phyloP scores from a whole-genome alignment of 1,284 basidiomycete species.

The Limonomyces culmigenus region DNA sequence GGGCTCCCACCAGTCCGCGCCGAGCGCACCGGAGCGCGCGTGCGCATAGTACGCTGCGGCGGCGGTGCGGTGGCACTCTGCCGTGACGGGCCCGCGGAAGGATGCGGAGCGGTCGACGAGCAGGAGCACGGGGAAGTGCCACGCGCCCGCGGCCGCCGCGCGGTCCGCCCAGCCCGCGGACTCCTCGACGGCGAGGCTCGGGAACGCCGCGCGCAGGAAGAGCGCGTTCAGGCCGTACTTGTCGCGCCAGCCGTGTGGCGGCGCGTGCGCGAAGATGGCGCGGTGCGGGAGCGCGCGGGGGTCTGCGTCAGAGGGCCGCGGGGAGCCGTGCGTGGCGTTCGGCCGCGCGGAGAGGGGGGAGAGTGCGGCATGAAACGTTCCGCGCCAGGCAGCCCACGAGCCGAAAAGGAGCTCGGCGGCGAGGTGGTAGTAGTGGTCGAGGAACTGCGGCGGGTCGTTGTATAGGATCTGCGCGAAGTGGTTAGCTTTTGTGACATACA shows the following conservation, averaged over 20 bases:
- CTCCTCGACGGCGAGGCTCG: slow-evolving; percentile 60
- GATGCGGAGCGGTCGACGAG: slow-evolving; percentile 71
- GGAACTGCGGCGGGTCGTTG: slow-evolving; percentile 73
- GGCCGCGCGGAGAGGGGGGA: slow-evolving; percentile 51
- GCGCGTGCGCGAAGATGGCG: slow-evolving; percentile 58
- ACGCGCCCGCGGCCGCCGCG: slow-evolving; percentile 37
- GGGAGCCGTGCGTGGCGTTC: no score
- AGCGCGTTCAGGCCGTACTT: slow-evolving; percentile 74
- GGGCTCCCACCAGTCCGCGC: slow-evolving; percentile 67
- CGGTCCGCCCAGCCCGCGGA: slow-evolving; percentile 69
- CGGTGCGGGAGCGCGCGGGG: slow-evolving; percentile 58
- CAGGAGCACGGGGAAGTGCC: slow-evolving; percentile 71
- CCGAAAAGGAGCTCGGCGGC: slow-evolving; percentile 81
- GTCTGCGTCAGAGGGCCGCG: no score
- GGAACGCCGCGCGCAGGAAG: slow-evolving; percentile 61
- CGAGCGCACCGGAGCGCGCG: slow-evolving; percentile 57
- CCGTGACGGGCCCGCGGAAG: slow-evolving; percentile 52
- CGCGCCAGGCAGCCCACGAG: slow-evolving; percentile 78
- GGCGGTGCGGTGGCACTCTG: slow-evolving; percentile 42
- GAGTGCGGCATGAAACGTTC: slow-evolving; percentile 56
- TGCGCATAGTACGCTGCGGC: slow-evolving; percentile 59
- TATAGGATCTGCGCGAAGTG: slow-evolving; percentile 38
- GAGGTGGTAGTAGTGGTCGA: slow-evolving; percentile 74
- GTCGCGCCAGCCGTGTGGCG: slow-evolving; percentile 70
- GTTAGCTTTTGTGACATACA: background rate